Conservation (phyloP, 192 early-diverging fungal species). For the Backusella tuberculispora region DNA sequence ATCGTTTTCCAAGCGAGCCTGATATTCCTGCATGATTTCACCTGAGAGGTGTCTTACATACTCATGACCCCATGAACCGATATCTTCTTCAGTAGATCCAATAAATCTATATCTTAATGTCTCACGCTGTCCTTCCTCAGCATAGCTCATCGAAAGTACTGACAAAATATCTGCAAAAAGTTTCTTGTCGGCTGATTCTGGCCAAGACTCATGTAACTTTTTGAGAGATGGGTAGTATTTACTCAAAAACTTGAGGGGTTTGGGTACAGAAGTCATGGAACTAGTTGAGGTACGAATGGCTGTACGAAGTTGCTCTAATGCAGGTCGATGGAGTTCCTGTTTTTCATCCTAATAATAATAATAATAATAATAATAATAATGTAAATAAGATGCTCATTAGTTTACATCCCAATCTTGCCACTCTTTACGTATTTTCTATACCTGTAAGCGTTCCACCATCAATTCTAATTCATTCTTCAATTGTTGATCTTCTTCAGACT, state of each 20-base stretch:
- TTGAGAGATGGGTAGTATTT: constrained; percentile 78
- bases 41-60: constrained; percentile 93
- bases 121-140: constrained; percentile 83
- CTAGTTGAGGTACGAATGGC: constrained; percentile 92
- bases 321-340: constrained; percentile 75
- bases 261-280: constrained; percentile 99
- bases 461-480: constrained; percentile 94
- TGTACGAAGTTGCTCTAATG: constrained; percentile 87
- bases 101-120: constrained; percentile 85
- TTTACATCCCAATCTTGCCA: neutral
- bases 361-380: neutral
- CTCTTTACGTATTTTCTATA: constrained; percentile 31
- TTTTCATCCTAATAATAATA: constrained; percentile 61
- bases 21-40: constrained; percentile 90
- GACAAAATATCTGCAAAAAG: constrained; percentile 96
- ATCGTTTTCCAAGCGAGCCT: constrained; percentile 64
- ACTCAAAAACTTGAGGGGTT: constrained; percentile 96
- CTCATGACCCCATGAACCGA: constrained; percentile 98
- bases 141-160: constrained; percentile 95
- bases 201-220: constrained; percentile 77
- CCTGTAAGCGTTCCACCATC: constrained; percentile 92
- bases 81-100: constrained; percentile 74
- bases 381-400: neutral
- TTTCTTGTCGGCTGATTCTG: constrained; percentile 71
- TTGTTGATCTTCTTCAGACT: constrained; percentile 98